Evolutionary conservation across 768 basidiomycete genomes (phyloP).

Genomic region (Lactifluus piperatus): DNA sequence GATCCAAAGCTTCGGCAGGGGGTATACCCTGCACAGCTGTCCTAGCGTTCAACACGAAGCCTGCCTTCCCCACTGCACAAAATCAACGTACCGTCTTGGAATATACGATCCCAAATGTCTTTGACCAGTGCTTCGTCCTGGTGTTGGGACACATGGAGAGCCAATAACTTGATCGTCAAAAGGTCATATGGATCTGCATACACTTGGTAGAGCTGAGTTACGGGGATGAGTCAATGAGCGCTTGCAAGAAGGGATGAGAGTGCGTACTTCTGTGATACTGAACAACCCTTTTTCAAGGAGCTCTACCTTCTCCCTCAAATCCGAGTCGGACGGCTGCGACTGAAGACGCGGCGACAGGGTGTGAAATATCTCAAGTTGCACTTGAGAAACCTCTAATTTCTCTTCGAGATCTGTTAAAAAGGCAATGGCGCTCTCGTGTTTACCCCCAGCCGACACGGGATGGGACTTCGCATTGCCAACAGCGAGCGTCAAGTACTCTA

Average conservation of each 20-base stretch:
- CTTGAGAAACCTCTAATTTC: constrained; percentile 92
- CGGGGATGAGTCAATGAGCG: neutral
- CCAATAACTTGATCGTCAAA: constrained; percentile 75
- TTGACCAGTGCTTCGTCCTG: constrained; percentile 73
- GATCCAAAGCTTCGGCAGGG: constrained; percentile 46
- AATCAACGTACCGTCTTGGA: constrained; percentile 57
- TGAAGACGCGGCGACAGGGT: constrained; percentile 50
- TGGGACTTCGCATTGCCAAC: constrained; percentile 96
- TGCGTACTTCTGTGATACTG: constrained; percentile 74
- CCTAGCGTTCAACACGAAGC: neutral
- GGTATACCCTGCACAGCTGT: constrained; percentile 53
- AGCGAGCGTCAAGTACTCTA: constrained; percentile 90
- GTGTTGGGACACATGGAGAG: constrained; percentile 90
- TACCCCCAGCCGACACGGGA: constrained; percentile 64
- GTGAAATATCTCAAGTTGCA: constrained; percentile 87
- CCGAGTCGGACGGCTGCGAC: constrained; percentile 37
- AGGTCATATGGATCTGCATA: constrained; percentile 86
- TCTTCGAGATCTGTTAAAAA: constrained; percentile 95
- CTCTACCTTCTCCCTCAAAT: constrained; percentile 54
- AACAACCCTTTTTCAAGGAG: constrained; percentile 53
- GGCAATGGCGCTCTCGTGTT: constrained; percentile 85
- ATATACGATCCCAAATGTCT: constrained; percentile 83
- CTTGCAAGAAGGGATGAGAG: neutral
- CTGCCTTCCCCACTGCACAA: neutral
- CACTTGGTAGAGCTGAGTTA: constrained; percentile 67